Base-by-base conservation (phyloP, 768 basidiomycete genomes). In the Tricholoma matsutake region DNA sequence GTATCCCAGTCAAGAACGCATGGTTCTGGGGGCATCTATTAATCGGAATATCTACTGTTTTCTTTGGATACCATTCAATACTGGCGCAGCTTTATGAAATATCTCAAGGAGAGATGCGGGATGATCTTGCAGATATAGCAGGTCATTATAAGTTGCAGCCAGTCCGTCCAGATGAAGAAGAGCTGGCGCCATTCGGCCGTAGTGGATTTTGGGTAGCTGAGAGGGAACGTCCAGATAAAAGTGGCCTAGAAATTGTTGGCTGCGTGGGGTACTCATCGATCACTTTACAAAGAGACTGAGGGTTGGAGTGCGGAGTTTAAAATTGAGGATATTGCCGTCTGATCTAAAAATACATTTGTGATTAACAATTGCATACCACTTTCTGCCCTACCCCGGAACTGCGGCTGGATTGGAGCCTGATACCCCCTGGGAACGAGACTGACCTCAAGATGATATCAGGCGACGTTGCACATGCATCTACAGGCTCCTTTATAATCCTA, bases 131-230 rank as follows among this genome's bases (percentile, higher is more conserved):
- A 16, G 63, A 70, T 49, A 69, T 71, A 1, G 56, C 58, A 1
- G 58, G 47, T 1, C 39, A 64, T 35, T 73, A 71, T 57, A 55
- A 59, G 16, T 56, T 65, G 60, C 29, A 41, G 7, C 52, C 60
- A 0, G 28, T 35, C 1, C 16, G 35, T 9, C 43, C 51, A 1
- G 51, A 28, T 14, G 39, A 13, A 14, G 60, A 37, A 4, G 47
- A 47, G 4, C 31, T 63, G 7, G 20, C 43, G 13, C 63, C 62
- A 16, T 37, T 59, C 2, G 60, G 56, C 22, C 63, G 62, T 2
- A 67, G 64, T 10, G 70, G 56, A 7, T 71, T 71, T 47, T 71
- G 68, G 68, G 67, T 71, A n/a, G 67, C 62, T 8, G 70, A 62
- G 35, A 61, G 59, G 20, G 64, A 64, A 25, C 49, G 55, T 4